Evolutionary conservation across 2,329 filamentous ascomycete species (phyloP), one percentile per base, ranked within the genome.

Genomic region (Ophiostoma piceae): DNA sequence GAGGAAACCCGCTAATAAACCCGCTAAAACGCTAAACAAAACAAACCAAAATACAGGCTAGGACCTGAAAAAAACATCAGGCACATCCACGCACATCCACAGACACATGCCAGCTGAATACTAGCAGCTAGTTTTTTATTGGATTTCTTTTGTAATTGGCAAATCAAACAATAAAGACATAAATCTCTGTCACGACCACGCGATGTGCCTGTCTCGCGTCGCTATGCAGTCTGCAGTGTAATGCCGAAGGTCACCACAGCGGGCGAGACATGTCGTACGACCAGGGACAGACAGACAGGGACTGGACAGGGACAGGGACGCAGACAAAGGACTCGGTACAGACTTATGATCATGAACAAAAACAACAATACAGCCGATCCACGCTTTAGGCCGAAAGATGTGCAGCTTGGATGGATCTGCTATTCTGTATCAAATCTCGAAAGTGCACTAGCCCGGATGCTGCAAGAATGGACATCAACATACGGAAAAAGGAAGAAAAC

Each of bases 321-420:
- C 51, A 54, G 51, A 51, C 47, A 22, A 26, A 54, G 41, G 7
- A 57, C 26, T 9, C 5, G 22, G 41, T 5, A 43, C 5, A 14
- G 5, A 43, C 26, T 29, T 29, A 14, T 14, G 41, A 43, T 43
- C 14, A 14, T 43, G 16, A 14, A 43, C 11, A 43, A 43, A 16
- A 14, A 43, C 26, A 43, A 60, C 54, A 26, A 60, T 26, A 60
- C 54, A 22, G 26, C 32, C 54, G 57, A 62, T 32, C 26, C 57
- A 62, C 57, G 57, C 57, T 29, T 16, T 62, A 62, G 26, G n/a
- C 57, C 57, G 57, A 35, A 26, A 57, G 22, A 29, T 62, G 8
- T 62, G 57, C 57, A 62, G 57, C 57, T 26, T 37, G 9, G 51
- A 67, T n/a, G 14, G 51, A 54, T 19, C 47, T 57, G n/a, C 22